phyloP scores from a whole-genome alignment of 257 asterid genomes.

The Paulownia fortunei region DNA sequence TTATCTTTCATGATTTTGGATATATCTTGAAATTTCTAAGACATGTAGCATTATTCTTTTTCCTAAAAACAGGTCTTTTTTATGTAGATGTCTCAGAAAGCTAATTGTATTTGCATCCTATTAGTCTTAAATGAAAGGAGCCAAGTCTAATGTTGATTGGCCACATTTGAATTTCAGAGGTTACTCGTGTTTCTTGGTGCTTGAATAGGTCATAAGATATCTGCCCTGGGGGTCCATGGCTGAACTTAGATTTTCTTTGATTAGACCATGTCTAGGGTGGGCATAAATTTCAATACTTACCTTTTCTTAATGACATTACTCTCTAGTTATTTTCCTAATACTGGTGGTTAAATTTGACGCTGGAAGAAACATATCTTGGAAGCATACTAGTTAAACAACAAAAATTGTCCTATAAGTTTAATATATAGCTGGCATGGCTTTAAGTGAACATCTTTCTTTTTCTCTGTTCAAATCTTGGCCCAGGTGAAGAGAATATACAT shows the following conservation, averaged over 20 bases:
- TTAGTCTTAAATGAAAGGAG: background rate
- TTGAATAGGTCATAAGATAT: background rate
- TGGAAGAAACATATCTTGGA: constrained; percentile 16
- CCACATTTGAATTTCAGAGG: background rate
- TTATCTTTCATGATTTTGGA: background rate
- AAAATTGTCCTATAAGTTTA: background rate
- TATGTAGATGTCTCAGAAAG: constrained; percentile 1
- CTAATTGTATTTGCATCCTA: background rate
- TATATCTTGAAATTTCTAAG: background rate
- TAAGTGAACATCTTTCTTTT: constrained; percentile 2
- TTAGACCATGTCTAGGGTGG: background rate
- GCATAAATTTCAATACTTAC: background rate
- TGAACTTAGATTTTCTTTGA: background rate
- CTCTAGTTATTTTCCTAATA: constrained; percentile 1
- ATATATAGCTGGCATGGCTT: constrained; percentile 19
- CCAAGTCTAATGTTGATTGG: background rate
- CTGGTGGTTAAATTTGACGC: constrained; percentile 6
- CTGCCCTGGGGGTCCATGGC: background rate
- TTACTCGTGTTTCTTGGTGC: constrained; percentile 17
- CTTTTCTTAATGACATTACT: background rate
- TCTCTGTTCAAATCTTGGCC: constrained; percentile 26
- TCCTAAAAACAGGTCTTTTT: background rate
- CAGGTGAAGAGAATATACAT: constrained; percentile 98
- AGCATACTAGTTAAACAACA: background rate
- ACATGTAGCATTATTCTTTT: constrained; percentile 12